Conservation (phyloP, 23 red algal species). For the Agarophyton chilense region DNA sequence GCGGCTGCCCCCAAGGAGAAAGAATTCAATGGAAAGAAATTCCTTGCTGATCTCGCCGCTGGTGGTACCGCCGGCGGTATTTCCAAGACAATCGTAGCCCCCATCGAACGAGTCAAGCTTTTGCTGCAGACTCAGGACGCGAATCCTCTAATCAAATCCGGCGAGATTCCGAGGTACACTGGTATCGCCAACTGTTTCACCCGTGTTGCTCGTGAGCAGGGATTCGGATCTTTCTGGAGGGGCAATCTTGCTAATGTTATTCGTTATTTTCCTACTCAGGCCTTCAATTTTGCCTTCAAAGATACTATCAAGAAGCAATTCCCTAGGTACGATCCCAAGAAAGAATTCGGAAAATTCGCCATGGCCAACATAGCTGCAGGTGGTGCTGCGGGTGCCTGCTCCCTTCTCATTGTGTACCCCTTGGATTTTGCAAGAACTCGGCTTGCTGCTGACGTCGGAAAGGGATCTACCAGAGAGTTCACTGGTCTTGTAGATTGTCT, state of each 20-base stretch:
- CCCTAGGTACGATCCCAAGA: slow-evolving; percentile 93
- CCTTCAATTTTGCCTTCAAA: slow-evolving; percentile 99
- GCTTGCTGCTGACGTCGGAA: slow-evolving; percentile 97
- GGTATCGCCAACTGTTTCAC: slow-evolving; percentile 94
- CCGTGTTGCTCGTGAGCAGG: slow-evolving; percentile 94
- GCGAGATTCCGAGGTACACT: slow-evolving; percentile 86
- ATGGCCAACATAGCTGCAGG: slow-evolving; percentile 94
- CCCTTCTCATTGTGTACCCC: slow-evolving; percentile 97
- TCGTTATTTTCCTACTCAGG: slow-evolving; percentile 99
- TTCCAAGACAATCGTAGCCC: slow-evolving; percentile 97
- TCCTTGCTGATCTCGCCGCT: slow-evolving; percentile 96
- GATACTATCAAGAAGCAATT: slow-evolving; percentile 99
- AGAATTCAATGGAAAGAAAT: slow-evolving; percentile 79
- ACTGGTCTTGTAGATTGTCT: slow-evolving; percentile 91
- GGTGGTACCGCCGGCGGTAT: slow-evolving; percentile 97
- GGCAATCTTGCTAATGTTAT: slow-evolving; percentile 99
- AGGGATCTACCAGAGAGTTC: slow-evolving; percentile 79
- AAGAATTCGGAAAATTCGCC: slow-evolving; percentile 90
- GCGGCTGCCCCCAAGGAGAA: slow-evolving; percentile 85
- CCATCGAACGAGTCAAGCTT: slow-evolving; percentile 99
- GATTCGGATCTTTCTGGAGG: slow-evolving; percentile 95
- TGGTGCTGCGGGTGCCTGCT: slow-evolving; percentile 95
- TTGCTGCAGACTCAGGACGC: slow-evolving; percentile 93
- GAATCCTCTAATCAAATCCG: slow-evolving; percentile 92
- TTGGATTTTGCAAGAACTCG: slow-evolving; percentile 99